phyloP scores from a whole-genome alignment of 805 yeast species.

The Schizosaccharomyces cryophilus region DNA sequence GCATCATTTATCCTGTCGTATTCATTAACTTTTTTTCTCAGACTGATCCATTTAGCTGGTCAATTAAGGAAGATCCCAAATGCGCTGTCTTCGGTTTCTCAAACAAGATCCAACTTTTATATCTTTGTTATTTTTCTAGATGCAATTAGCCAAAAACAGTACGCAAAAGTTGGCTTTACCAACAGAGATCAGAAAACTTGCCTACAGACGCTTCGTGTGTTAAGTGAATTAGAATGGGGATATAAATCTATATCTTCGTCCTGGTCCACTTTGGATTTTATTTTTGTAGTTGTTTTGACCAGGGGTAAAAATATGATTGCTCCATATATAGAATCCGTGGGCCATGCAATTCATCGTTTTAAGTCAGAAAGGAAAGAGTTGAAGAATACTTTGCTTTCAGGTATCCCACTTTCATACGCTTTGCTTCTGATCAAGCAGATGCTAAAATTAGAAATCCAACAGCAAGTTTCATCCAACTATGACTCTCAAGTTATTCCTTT shows the following conservation, averaged over 20 bases:
- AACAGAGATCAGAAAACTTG: neutral
- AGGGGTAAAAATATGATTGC: neutral
- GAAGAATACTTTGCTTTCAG: neutral
- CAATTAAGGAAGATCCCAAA: too few species aligned
- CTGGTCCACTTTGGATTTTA: neutral
- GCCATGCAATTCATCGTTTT: neutral
- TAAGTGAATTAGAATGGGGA: neutral
- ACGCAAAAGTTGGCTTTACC: too few species aligned
- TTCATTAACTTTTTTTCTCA: too few species aligned
- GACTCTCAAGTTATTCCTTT: too few species aligned
- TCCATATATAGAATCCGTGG: neutral
- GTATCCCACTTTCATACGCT: neutral
- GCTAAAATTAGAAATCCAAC: neutral
- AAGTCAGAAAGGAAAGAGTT: neutral
- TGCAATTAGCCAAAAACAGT: too few species aligned
- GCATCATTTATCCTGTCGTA: too few species aligned
- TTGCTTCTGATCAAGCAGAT: neutral
- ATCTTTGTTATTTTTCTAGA: too few species aligned
- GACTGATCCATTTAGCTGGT: too few species aligned
- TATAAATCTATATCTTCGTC: neutral
- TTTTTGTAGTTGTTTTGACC: neutral
- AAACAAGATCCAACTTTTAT: too few species aligned
- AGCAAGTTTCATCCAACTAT: too few species aligned
- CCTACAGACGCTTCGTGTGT: neutral
- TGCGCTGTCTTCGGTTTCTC: too few species aligned